A percentile compares a stretch with the other conserved stretches of the same genome.
phyloP scores from a whole-genome alignment of 23 red algal species.

The Porphyridium purpureum region DNA sequence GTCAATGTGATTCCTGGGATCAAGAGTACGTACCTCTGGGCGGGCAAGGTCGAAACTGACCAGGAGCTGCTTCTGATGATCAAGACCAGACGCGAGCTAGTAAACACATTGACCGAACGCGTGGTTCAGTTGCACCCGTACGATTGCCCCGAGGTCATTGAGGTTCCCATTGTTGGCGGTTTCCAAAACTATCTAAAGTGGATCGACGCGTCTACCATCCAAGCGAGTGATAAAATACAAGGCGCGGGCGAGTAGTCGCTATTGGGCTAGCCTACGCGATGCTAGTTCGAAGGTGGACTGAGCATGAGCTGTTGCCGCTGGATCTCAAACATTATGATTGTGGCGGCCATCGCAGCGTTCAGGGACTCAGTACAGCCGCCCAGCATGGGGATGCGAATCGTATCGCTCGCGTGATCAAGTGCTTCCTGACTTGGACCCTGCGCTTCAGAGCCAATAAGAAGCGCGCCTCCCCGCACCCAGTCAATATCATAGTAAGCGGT shows the following conservation, averaged over 20 bases:
- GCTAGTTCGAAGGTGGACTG: no score
- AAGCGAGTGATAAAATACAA: not conserved
- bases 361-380: slow-evolving; percentile 43
- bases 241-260: no score
- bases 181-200: slow-evolving; percentile 32
- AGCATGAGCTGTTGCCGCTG: slow-evolving; percentile 60
- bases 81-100: slow-evolving; percentile 45
- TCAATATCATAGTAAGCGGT: slow-evolving; percentile 13
- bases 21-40: slow-evolving; percentile 51
- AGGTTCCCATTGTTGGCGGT: slow-evolving; percentile 30
- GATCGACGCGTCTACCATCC: slow-evolving; percentile 19
- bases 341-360: slow-evolving; percentile 78
- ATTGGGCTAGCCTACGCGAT: no score
- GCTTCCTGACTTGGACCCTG: slow-evolving; percentile 40
- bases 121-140: slow-evolving; percentile 53
- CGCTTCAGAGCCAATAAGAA: slow-evolving; percentile 69
- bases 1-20: slow-evolving; percentile 41
- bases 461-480: slow-evolving; percentile 16
- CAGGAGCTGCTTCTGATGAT: slow-evolving; percentile 55
- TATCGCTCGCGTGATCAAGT: slow-evolving; percentile 11
- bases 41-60: slow-evolving; percentile 47
- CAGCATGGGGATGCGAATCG: slow-evolving; percentile 57
- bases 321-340: slow-evolving; percentile 75
- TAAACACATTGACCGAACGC: slow-evolving; percentile 3
- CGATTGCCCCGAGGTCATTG: slow-evolving; percentile 64